Evolutionary conservation across 139 green algal species (phyloP), one percentile per base, ranked within the genome.

Genomic region (Closterium sp.): DNA sequence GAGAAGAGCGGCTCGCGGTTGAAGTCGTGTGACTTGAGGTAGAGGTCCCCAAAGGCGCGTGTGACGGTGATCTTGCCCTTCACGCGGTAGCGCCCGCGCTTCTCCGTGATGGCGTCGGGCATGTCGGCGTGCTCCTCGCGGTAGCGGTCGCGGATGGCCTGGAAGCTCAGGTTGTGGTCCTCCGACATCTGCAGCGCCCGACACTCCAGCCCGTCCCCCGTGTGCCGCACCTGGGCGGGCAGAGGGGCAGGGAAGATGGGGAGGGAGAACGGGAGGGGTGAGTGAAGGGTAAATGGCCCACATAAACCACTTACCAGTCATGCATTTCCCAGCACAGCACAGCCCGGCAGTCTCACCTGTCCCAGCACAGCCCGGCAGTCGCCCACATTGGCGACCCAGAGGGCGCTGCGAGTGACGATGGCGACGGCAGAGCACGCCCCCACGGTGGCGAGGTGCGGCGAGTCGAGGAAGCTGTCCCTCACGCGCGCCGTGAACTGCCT

Each of bases 1-100:
- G 91, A 32, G 31, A 93, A 93, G 30, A 94, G 86, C 88, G 91
- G 91, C 89, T 94, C 88, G 42, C 88, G 88, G 29, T 94, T 94
- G 84, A 94, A 94, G 24, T 94, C 91, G 85, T 89, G 62, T n/a
- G 88, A 28, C 87, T 94, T 94, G 24, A 94, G 32, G 45, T 94
- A 94, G 11, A 38, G 30, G 88, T 94, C 88, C 30, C 91, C 91
- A 29, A 93, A 93, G 27, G 87, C 22, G 22, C 84, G 73, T 4
- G 91, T 92, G 27, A 94, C 89, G 1, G 89, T 84, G 42, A 92
- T 70, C 28, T 92, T 92, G 32, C 89, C 89, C 28, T 92, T 92
- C 0, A 92, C 89, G 32, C 34, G 42, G 42, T 50, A 92, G 27
- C 34, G 70, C 9, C 89, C 89, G n/a, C 73, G 70, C 70, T 86